Evolutionary conservation across 176 grass and related monocot genomes (phyloP).

Genomic region (Metroxylon sagu): DNA sequence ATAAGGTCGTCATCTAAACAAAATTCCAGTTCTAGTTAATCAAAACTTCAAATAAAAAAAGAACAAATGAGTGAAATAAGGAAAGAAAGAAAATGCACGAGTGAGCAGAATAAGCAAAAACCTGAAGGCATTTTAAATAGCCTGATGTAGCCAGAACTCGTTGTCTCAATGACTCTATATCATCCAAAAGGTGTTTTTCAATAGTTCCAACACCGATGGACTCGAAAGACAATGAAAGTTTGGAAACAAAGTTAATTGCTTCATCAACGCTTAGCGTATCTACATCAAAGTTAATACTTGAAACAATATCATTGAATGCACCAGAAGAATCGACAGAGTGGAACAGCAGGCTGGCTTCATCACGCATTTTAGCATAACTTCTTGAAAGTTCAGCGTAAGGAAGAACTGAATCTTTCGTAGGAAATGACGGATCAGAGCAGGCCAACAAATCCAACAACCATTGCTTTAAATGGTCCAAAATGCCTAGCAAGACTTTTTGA

Average conservation of each 20-base stretch:
- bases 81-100: conserved; percentile 8
- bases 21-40: too few species aligned
- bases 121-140: conserved; percentile 98
- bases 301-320: conserved; percentile 43
- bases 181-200: conserved; percentile 49
- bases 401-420: conserved; percentile 73
- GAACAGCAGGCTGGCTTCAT: conserved; percentile 61
- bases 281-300: conserved; percentile 40
- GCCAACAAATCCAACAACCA: conserved; percentile 69
- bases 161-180: conserved; percentile 79
- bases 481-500: conserved; percentile 35
- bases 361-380: conserved; percentile 81
- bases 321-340: conserved; percentile 46
- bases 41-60: conserved; percentile 7
- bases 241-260: conserved; percentile 73
- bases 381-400: conserved; percentile 91
- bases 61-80: conserved; percentile 8
- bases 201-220: conserved; percentile 27
- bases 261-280: conserved; percentile 63
- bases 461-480: conserved; percentile 63
- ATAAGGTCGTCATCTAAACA: too few species aligned
- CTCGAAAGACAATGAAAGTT: conserved; percentile 43
- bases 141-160: conserved; percentile 74
- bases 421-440: conserved; percentile 84
- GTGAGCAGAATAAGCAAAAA: conserved; percentile 13